These are phyloP conservation scores for Leptographium galeiforme DNA, from an alignment of 2,329 filamentous ascomycete species.

Conservation along the genomic window DNA sequence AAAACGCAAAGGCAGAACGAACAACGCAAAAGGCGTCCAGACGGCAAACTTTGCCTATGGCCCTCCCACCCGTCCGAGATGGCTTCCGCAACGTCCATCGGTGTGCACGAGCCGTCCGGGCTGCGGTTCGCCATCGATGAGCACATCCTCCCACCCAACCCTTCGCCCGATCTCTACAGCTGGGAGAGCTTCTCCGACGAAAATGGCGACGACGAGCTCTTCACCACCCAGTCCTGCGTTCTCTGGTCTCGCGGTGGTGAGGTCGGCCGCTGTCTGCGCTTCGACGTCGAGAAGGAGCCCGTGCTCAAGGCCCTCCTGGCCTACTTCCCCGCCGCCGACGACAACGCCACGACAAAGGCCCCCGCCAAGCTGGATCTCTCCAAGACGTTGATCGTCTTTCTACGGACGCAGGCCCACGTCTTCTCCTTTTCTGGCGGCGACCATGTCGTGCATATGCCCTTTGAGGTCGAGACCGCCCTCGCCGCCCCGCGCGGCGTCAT, in stretches of 20 bases:
- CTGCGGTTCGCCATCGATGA: slow-evolving; percentile 75
- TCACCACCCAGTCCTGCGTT: slow-evolving; percentile 62
- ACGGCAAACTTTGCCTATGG: not conserved
- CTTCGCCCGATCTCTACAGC: slow-evolving; percentile 51
- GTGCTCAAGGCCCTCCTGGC: slow-evolving; percentile 80
- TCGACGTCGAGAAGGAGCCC: slow-evolving; percentile 74
- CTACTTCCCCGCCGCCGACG: slow-evolving; percentile 46
- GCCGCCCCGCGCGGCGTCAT: slow-evolving; percentile 72
- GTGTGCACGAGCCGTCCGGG: slow-evolving; percentile 77
- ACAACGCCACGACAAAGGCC: not conserved
- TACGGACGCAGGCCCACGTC: slow-evolving; percentile 86
- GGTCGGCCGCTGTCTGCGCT: slow-evolving; percentile 74
- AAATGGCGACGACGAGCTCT: slow-evolving; percentile 60
- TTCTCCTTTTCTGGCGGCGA: slow-evolving; percentile 81
- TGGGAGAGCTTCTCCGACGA: slow-evolving; percentile 53
- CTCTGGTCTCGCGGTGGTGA: slow-evolving; percentile 82
- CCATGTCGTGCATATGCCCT: slow-evolving; percentile 85
- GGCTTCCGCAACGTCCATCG: slow-evolving; percentile 83
- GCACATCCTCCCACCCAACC: slow-evolving; percentile 56
- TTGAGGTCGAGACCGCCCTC: slow-evolving; percentile 81
- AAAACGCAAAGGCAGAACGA: not conserved
- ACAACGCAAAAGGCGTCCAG: too few species aligned
- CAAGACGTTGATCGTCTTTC: slow-evolving; percentile 73
- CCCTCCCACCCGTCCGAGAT: slow-evolving; percentile 33
- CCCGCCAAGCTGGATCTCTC: slow-evolving; percentile 22